Evolutionary conservation across 345 rosid genomes (phyloP).

Genomic region (Corymbia maculata): DNA sequence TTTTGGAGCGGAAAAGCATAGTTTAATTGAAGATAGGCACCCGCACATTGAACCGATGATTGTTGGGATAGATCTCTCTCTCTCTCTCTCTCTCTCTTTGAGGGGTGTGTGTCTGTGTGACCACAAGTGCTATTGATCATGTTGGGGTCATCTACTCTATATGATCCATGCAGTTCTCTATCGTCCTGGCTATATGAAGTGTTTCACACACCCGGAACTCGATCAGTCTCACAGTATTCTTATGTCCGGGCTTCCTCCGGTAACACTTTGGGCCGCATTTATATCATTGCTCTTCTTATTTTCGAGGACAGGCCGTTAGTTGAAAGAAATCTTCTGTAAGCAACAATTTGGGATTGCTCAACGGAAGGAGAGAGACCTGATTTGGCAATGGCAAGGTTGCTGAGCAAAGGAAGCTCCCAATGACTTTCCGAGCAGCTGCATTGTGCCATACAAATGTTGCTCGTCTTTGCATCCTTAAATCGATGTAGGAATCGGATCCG

Average conservation of each 20-base stretch:
- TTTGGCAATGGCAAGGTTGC: background rate
- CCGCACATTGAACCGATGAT: background rate
- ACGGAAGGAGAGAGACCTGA: background rate
- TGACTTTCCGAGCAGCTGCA: background rate
- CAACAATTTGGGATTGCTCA: background rate
- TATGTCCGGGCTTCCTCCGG: background rate
- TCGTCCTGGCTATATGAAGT: background rate
- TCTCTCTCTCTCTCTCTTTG: background rate
- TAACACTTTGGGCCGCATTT: background rate
- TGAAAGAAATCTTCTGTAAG: fast-evolving
- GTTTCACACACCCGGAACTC: background rate
- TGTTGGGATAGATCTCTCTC: background rate
- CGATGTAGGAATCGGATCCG: background rate
- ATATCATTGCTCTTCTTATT: background rate
- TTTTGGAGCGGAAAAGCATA: background rate
- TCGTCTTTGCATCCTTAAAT: background rate
- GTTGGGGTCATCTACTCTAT: background rate
- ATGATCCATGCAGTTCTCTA: background rate
- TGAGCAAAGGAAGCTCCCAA: background rate
- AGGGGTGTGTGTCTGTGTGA: background rate
- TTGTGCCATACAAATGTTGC: background rate
- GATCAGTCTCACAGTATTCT: background rate
- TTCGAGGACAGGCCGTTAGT: background rate
- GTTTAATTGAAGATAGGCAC: background rate
- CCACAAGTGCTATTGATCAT: background rate